phyloP scores from a whole-genome alignment of 257 asterid genomes.

The Gentiana dahurica region DNA sequence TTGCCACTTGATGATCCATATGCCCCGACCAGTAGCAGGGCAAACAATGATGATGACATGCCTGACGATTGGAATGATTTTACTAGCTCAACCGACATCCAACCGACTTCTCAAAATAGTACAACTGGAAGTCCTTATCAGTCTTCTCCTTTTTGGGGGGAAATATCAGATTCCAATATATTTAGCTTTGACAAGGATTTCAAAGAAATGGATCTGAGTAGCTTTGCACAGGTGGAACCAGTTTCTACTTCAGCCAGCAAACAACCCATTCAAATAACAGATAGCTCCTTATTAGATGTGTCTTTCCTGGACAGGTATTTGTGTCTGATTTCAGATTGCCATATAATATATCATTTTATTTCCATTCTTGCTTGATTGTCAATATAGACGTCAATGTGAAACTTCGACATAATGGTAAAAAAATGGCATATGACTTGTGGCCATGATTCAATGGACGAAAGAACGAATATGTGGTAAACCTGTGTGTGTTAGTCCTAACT shows the following conservation, averaged over 20 bases:
- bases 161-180: constrained; percentile 28
- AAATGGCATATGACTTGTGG: no score
- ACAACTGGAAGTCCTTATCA: constrained; percentile 23
- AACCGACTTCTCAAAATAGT: constrained; percentile 29
- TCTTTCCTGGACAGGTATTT: constrained; percentile 44
- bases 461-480: no score
- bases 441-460: no score
- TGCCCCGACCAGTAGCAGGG: constrained; percentile 17
- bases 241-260: constrained; percentile 26
- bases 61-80: constrained; percentile 67
- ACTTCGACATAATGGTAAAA: no score
- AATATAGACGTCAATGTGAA: no score
- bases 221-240: constrained; percentile 35
- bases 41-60: constrained; percentile 22
- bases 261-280: constrained; percentile 15
- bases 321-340: no score
- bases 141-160: constrained; percentile 20
- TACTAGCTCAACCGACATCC: constrained; percentile 35
- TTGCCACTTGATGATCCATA: constrained; percentile 24
- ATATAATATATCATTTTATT: no score
- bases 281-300: constrained; percentile 21
- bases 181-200: constrained; percentile 26
- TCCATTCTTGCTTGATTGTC: no score
- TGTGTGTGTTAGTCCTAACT: no score
- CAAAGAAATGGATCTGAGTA: constrained; percentile 32